Evolutionary conservation across 352 stramenopile genomes (phyloP).

Genomic region (Globisporangium emineosum): DNA sequence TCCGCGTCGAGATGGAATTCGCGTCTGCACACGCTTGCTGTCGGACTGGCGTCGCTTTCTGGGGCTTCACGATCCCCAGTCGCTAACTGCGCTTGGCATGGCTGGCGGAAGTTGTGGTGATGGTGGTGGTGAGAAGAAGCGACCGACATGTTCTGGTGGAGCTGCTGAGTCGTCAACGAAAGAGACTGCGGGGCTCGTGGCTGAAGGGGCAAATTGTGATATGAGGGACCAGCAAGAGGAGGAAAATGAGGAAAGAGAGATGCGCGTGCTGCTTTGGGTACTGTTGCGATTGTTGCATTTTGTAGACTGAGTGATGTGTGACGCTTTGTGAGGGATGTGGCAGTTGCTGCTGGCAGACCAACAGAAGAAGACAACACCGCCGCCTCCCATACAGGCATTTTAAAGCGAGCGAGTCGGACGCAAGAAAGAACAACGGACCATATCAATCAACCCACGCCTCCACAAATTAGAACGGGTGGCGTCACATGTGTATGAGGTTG

Average conservation of each 20-base stretch:
- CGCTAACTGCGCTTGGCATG: neutral
- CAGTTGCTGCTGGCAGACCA: neutral
- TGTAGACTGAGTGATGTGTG: neutral
- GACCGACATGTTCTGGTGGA: neutral
- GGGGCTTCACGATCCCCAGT: neutral
- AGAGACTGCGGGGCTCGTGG: neutral
- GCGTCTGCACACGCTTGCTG: neutral
- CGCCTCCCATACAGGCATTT: neutral
- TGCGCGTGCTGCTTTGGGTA: neutral
- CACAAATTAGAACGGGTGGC: neutral
- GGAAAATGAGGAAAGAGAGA: neutral
- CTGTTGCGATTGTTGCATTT: neutral
- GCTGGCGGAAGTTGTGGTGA: neutral
- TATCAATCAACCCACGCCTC: conserved; percentile 1
- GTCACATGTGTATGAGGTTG: neutral
- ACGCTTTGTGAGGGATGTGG: neutral
- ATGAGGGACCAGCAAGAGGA: neutral
- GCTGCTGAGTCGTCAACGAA: neutral
- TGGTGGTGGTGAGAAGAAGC: neutral
- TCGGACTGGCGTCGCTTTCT: neutral
- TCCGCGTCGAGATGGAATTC: neutral
- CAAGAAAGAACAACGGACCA: neutral
- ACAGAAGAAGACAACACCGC: neutral
- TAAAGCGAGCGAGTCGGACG: neutral
- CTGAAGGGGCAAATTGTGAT: neutral